Percentiles rank a stretch among this genome's conserved stretches.
These are phyloP conservation scores for Collybia sordida DNA, from an alignment of 768 basidiomycete genomes.

Conservation along the genomic window DNA sequence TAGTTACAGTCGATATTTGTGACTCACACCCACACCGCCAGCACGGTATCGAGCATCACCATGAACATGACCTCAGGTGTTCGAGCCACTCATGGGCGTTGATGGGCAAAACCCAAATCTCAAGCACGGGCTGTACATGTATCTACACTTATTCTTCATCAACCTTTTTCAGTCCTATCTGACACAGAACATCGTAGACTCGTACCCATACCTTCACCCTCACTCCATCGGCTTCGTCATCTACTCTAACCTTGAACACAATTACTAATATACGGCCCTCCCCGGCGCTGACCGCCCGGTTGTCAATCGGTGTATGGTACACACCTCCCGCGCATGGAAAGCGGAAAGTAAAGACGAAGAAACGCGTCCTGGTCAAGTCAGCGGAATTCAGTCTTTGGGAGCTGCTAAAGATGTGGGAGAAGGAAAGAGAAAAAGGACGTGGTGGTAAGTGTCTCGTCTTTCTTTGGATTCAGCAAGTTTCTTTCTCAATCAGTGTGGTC, in stretches of 20 bases:
- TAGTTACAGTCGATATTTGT: slow-evolving; percentile 59
- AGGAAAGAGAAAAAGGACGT: no score
- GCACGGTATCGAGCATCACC: no score
- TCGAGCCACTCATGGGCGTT: slow-evolving; percentile 59
- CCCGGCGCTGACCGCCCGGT: no score
- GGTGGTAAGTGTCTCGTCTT: no score
- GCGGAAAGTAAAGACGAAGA: slow-evolving; percentile 64
- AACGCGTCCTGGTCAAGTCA: slow-evolving; percentile 52
- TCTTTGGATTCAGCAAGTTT: no score
- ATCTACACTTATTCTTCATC: slow-evolving; percentile 23
- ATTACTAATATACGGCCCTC: no score
- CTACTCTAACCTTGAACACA: no score
- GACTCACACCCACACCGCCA: slow-evolving; percentile 46
- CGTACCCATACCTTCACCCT: slow-evolving; percentile 30
- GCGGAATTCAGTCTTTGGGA: slow-evolving; percentile 52
- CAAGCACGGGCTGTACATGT: slow-evolving; percentile 55
- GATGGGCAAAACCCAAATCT: slow-evolving; percentile 74
- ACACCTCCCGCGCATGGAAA: no score
- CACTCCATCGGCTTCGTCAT: no score
- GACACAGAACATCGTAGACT: slow-evolving; percentile 28
- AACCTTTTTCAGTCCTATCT: background rate
- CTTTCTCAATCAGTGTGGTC: no score
- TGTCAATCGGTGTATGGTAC: slow-evolving; percentile 60
- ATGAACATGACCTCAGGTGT: no score
- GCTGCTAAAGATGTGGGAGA: slow-evolving; percentile 46